Conservation (phyloP, 202 grass and related monocot genomes). For the Musa balbisiana region DNA sequence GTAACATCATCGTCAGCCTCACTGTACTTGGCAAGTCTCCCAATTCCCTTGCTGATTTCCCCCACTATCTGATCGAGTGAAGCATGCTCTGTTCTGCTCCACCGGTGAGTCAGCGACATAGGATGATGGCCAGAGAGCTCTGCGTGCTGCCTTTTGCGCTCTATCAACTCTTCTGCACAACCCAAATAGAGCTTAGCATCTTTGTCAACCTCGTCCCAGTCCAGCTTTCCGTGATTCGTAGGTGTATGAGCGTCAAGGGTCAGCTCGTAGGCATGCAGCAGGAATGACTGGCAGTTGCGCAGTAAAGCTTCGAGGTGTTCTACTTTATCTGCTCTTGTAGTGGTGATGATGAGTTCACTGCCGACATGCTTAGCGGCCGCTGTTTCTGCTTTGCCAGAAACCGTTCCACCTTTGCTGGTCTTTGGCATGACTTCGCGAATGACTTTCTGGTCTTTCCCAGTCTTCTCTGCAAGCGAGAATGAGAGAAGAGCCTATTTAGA, state of each 20-base stretch:
- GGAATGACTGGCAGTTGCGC: neutral
- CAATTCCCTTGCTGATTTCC: neutral
- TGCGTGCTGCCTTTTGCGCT: neutral
- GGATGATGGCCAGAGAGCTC: conserved; percentile 4
- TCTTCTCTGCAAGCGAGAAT: neutral
- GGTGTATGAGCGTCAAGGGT: neutral
- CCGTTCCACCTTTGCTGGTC: neutral
- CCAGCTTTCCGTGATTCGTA: neutral
- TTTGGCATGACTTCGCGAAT: conserved; percentile 19
- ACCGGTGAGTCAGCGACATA: neutral
- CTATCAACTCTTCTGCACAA: conserved; percentile 11
- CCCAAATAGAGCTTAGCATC: conserved; percentile 9
- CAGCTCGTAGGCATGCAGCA: neutral
- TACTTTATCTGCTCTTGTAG: neutral
- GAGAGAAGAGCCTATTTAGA: neutral
- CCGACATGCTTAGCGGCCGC: neutral
- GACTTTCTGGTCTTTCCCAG: neutral
- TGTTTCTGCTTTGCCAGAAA: neutral
- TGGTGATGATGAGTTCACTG: neutral
- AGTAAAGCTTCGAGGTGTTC: conserved; percentile 1
- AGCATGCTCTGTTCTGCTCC: neutral
- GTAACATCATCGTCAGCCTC: neutral
- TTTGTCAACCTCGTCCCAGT: neutral
- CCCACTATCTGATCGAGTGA: neutral
- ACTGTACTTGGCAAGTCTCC: neutral